Base-by-base conservation (phyloP, 2,329 filamentous ascomycete genomes). In the Fusarium sp. region DNA sequence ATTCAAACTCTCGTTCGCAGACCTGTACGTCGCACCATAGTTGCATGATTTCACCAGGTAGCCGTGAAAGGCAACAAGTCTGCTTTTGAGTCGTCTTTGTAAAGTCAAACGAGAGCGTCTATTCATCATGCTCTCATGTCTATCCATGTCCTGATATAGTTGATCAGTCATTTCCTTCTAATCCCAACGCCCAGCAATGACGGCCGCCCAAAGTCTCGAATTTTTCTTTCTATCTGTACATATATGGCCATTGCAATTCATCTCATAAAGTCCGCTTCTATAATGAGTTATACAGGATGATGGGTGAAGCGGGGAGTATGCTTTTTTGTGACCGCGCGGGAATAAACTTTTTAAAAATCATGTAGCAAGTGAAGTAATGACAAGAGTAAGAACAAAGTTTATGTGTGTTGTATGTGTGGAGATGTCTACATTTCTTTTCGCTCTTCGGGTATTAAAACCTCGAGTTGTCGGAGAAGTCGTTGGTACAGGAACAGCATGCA, bases 401-500 rank as follows among this genome's bases (percentile, higher is more conserved):
- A 45, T 49, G 47, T 56, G 53, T 60, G 55, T 53, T 60, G 55
- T 53, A 55, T 63, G 62, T 56, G 66, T 53, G 53, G 66, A 63
- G 66, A 70, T 64, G 41, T 70, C 49, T 73, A 75, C 61, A 71
- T 56, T 44, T 71, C 68, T 44, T 78, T 55, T 9, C 56, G 64
- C 57, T 79, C 78, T 15, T 70, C 53, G 4, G 79, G 79, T 60
- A 75, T 73, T 76, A 81, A 81, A 40, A 79, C 71, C 57, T 94
- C 91, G 70, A 98, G 86, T 79, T 90, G 88, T 74, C 91, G 90
- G 76, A 98, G 81, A 56, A 98, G 83, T 62, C 90, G 91, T 81
- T 98, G 95, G 79, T 98, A 98, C 78, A 97, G 83, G 72, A 98
- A 94, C 76, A 98, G 84, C 95, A 98, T 98, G 70, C 93, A 97